Conservation (phyloP, 768 basidiomycete species). For the Trametes cubensis region DNA sequence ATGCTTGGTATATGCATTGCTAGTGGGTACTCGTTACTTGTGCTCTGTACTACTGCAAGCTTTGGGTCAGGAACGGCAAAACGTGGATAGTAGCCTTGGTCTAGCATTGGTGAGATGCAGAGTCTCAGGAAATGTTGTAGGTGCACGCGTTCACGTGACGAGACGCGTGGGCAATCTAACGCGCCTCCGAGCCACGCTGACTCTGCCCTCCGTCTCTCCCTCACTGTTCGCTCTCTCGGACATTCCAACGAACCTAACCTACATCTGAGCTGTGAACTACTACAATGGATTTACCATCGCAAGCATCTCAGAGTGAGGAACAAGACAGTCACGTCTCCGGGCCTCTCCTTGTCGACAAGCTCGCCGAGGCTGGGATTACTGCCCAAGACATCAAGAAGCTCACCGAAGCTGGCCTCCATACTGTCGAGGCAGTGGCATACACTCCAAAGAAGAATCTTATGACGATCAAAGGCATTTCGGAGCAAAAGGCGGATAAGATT, state of each 20-base stretch:
- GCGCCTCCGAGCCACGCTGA: conserved; percentile 20
- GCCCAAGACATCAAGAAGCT: conserved; percentile 95
- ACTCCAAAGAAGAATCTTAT: conserved; percentile 93
- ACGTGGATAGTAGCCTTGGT: too few species aligned
- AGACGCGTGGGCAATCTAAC: conserved; percentile 15
- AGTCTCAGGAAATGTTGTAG: not conserved
- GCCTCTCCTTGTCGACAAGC: conserved; percentile 82
- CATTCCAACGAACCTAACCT: not conserved
- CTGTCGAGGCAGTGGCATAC: conserved; percentile 94
- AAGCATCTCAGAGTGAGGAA: conserved; percentile 51
- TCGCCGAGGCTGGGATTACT: conserved; percentile 87
- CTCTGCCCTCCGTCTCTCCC: conserved; percentile 1
- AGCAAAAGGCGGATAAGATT: conserved; percentile 97
- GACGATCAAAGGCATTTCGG: conserved; percentile 94
- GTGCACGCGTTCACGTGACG: conserved; percentile 32
- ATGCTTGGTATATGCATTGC: too few species aligned
- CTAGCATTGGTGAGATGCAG: too few species aligned
- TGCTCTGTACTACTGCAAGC: too few species aligned
- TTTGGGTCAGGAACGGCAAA: not conserved
- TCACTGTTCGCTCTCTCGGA: not conserved
- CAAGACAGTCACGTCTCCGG: conserved; percentile 64
- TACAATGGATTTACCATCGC: conserved; percentile 59
- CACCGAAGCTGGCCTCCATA: conserved; percentile 86
- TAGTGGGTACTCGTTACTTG: too few species aligned
- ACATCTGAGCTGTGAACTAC: not conserved